These are phyloP conservation scores for Passiflora organensis DNA, from an alignment of 345 rosid genomes.

Conservation along the genomic window DNA sequence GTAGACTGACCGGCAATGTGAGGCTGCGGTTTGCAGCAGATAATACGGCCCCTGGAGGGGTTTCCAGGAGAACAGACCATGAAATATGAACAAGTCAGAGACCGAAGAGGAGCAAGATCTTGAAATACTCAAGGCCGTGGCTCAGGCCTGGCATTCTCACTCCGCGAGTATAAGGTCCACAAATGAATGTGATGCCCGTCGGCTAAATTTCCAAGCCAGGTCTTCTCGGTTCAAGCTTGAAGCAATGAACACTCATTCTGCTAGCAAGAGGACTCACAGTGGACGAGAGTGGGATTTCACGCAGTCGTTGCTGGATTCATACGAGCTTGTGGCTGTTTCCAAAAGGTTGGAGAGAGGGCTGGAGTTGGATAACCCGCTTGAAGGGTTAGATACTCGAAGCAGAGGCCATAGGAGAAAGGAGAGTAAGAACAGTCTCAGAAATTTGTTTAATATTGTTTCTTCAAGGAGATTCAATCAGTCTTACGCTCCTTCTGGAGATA, in stretches of 20 bases:
- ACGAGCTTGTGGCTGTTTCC: constrained; percentile 60
- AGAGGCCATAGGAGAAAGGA: constrained; percentile 21
- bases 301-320: constrained; percentile 70
- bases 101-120: constrained; percentile 26
- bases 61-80: constrained; percentile 21
- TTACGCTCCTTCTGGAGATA: constrained; percentile 15
- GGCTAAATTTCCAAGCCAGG: constrained; percentile 34
- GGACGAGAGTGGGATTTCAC: constrained; percentile 52
- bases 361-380: constrained; percentile 31
- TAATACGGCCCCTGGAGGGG: not conserved
- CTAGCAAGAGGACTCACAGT: not conserved
- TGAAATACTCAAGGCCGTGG: constrained; percentile 78
- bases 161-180: constrained; percentile 37
- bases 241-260: constrained; percentile 30
- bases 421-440: constrained; percentile 61
- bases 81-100: constrained; percentile 24
- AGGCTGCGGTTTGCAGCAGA: constrained; percentile 20
- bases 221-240: constrained; percentile 76
- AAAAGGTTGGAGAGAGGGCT: constrained; percentile 54
- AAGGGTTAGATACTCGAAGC: constrained; percentile 10
- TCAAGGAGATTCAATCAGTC: constrained; percentile 44
- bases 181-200: constrained; percentile 48
- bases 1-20: too few species aligned
- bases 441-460: constrained; percentile 45
- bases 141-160: constrained; percentile 77